Evolutionary conservation across 2,329 filamentous ascomycete genomes (phyloP).

Genomic region (Apiospora saccharicola): DNA sequence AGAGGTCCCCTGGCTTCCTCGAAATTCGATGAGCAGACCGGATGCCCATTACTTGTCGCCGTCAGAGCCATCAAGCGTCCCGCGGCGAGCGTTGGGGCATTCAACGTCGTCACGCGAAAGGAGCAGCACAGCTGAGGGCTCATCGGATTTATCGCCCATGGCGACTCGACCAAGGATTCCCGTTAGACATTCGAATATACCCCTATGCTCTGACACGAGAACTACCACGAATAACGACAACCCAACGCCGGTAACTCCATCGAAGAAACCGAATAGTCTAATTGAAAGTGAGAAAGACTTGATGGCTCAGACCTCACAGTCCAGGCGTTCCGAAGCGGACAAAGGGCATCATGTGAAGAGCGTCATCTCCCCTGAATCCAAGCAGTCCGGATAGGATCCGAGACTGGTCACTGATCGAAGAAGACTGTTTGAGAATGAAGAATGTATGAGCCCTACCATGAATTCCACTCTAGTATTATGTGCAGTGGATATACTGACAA

Average conservation of each 20-base stretch:
- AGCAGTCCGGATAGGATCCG: slow-evolving; percentile 38
- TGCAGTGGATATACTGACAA: slow-evolving; percentile 15
- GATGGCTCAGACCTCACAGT: background rate
- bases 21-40: background rate
- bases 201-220: background rate
- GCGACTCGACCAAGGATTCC: slow-evolving; percentile 22
- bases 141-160: background rate
- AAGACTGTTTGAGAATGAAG: slow-evolving; percentile 41
- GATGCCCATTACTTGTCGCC: background rate
- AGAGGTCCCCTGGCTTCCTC: slow-evolving; percentile 2
- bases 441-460: slow-evolving; percentile 32
- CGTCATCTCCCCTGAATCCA: slow-evolving; percentile 31
- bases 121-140: background rate
- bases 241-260: background rate
- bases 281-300: background rate
- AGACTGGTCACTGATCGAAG: slow-evolving; percentile 41
- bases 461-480: slow-evolving; percentile 26
- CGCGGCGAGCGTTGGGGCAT: background rate
- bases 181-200: background rate
- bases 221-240: background rate
- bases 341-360: slow-evolving; percentile 21
- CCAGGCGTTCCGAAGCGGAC: slow-evolving; percentile 23
- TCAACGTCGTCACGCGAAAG: slow-evolving; percentile 9
- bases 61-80: background rate
- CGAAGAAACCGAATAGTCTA: background rate